Evolutionary conservation across 148 eudicot species (phyloP).

Genomic region (Gaultheria prostrata): DNA sequence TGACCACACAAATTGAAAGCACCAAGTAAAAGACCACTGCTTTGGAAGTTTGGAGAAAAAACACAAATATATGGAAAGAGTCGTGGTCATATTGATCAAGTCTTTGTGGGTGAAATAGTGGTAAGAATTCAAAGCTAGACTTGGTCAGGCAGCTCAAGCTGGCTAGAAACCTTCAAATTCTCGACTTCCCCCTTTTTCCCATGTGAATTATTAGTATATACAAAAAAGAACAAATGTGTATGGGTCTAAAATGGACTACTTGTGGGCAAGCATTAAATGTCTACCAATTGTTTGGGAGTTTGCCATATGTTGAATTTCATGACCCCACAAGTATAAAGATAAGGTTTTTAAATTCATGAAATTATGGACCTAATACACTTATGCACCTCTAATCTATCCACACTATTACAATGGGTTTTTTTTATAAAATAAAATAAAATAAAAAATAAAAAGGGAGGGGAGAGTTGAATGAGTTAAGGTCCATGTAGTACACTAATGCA

Average conservation of each 20-base stretch:
- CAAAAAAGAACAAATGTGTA: neutral
- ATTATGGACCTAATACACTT: too few species aligned
- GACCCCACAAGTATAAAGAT: neutral
- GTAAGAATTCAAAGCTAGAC: neutral
- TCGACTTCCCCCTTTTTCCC: neutral
- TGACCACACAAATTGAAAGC: neutral
- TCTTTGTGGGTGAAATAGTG: neutral
- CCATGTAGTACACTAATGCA: too few species aligned
- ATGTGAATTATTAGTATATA: neutral
- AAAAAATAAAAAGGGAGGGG: too few species aligned
- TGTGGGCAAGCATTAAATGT: neutral
- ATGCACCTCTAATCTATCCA: too few species aligned
- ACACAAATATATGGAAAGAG: neutral
- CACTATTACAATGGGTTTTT: too few species aligned
- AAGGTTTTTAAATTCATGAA: too few species aligned
- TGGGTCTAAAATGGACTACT: neutral
- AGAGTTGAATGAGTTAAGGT: too few species aligned
- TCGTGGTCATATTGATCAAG: neutral
- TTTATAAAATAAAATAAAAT: too few species aligned
- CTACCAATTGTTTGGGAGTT: neutral
- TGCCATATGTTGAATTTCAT: neutral
- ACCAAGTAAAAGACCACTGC: neutral
- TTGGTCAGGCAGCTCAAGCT: slow-evolving; percentile 6
- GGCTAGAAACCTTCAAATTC: neutral
- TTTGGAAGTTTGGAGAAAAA: neutral